Conservation (phyloP, 345 rosid genomes). For the Heritiera littoralis region DNA sequence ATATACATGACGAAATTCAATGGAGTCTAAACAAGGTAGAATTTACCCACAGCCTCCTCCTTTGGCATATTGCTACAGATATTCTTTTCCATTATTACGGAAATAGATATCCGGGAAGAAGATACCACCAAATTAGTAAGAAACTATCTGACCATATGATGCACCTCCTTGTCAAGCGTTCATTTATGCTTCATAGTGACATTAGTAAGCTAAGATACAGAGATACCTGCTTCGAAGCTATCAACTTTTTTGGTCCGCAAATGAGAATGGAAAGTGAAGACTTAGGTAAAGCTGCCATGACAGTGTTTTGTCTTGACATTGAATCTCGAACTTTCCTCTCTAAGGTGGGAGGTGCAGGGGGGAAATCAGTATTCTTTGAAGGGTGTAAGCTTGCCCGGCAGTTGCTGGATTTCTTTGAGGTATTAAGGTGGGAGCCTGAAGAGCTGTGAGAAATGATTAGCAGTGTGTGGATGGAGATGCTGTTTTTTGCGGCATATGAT, state of each 20-base stretch:
- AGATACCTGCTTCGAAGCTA: conserved; percentile 15
- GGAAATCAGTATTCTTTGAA: too few species aligned
- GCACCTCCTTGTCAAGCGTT: neutral
- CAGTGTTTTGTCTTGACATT: too few species aligned
- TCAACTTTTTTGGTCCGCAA: neutral
- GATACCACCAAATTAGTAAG: conserved; percentile 17
- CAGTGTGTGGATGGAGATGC: conserved; percentile 29
- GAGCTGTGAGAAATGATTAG: conserved; percentile 28
- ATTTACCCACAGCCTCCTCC: conserved; percentile 26
- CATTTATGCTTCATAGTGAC: conserved; percentile 25
- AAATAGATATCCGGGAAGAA: neutral
- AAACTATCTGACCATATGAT: conserved; percentile 15
- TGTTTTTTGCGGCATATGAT: conserved; percentile 20
- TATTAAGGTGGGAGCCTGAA: neutral
- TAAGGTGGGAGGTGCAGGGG: too few species aligned
- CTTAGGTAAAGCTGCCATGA: too few species aligned
- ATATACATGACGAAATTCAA: neutral
- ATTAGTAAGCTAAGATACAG: neutral
- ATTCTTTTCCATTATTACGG: conserved; percentile 21
- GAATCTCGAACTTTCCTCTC: too few species aligned
- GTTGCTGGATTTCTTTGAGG: too few species aligned
- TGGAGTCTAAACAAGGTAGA: conserved; percentile 18
- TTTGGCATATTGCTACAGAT: conserved; percentile 35
- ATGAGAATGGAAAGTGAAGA: too few species aligned
- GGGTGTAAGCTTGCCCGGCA: too few species aligned